Evolutionary conservation across 2,329 filamentous ascomycete species (phyloP), one percentile per base, ranked within the genome.

Genomic region (Aotearoamyces nothofagi): DNA sequence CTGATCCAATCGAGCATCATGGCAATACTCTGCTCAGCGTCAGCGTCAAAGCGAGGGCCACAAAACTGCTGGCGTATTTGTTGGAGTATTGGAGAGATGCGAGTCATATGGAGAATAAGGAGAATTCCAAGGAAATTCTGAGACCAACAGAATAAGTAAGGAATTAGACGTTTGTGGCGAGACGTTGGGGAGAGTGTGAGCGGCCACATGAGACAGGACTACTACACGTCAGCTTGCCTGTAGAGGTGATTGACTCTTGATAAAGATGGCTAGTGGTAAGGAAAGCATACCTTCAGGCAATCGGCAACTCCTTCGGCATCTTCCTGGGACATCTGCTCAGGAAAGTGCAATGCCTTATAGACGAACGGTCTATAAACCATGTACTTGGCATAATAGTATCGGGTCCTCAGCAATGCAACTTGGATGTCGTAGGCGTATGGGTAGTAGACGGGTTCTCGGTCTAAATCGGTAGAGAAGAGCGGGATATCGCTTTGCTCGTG

Each of bases 61-160:
- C 61, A 63, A 20, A 66, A 44, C 9, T 58, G 55, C 9, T 54
- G 50, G 22, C 63, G 55, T 32, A 74, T 66, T 13, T 56, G 50
- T 14, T 49, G 41, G 22, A 76, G 42, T 32, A 65, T 58, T 1
- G 57, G 56, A 24, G 66, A 60, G 32, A 64, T 60, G 11, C 53
- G 55, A 9, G 63, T 63, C 37, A 73, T 52, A 24, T 68, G 61
- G 19, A 75, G 42, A 11, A 75, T 53, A 25, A 75, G 40, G 14
- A 76, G 50, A 14, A 72, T 63, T 3, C 63, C 63, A 24, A 75
- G 55, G 23, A 75, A 56, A 34, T 70, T 71, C 38, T 74, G 68
- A 6, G 66, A 68, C 63, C 69, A 75, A 30, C 69, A 66, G 42
- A 71, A 74, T 2, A 67, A 41, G 32, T 64, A 62, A 1, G 69